These are phyloP conservation scores for Parathielavia appendiculata DNA, from an alignment of 495 filamentous ascomycete species.

Conservation along the genomic window DNA sequence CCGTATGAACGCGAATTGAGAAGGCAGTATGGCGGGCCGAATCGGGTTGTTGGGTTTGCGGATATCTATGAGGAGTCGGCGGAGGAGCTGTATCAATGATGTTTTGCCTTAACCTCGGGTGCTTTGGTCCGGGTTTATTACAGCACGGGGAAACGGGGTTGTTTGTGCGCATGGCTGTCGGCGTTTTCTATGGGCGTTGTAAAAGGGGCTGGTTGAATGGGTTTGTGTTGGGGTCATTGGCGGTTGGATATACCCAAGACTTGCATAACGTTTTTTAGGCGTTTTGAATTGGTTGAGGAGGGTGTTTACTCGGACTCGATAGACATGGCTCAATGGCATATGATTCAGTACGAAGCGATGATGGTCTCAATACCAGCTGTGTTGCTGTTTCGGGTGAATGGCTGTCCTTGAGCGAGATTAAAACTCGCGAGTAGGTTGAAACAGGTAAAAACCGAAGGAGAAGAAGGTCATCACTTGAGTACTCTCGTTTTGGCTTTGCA, in stretches of 20 bases:
- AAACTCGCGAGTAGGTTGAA: too few relatives aligned
- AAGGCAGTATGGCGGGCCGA: conserved; percentile 15
- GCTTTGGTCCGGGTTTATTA: not conserved
- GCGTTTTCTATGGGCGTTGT: conserved; percentile 6
- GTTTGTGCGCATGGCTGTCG: not conserved
- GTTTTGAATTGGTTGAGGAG: not conserved
- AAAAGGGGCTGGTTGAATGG: not conserved
- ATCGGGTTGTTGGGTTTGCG: conserved; percentile 22
- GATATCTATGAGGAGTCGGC: conserved; percentile 29
- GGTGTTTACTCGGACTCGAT: not conserved
- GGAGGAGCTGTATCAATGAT: conserved; percentile 20
- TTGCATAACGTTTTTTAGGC: conserved; percentile 11
- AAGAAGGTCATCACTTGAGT: too few relatives aligned
- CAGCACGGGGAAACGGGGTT: not conserved
- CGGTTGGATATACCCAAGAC: conserved; percentile 20
- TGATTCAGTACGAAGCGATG: not conserved
- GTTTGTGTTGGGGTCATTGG: not conserved
- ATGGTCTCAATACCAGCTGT: not conserved
- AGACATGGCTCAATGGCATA: not conserved
- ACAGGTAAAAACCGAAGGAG: not conserved
- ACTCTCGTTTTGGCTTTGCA: too few relatives aligned
- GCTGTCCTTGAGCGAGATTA: not conserved
- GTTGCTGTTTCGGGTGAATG: not conserved
- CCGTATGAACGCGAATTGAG: conserved; percentile 31
- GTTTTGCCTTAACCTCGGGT: not conserved